Evolutionary conservation across 2,329 filamentous ascomycete species (phyloP).

Genomic region (Cladorrhinum sp.): DNA sequence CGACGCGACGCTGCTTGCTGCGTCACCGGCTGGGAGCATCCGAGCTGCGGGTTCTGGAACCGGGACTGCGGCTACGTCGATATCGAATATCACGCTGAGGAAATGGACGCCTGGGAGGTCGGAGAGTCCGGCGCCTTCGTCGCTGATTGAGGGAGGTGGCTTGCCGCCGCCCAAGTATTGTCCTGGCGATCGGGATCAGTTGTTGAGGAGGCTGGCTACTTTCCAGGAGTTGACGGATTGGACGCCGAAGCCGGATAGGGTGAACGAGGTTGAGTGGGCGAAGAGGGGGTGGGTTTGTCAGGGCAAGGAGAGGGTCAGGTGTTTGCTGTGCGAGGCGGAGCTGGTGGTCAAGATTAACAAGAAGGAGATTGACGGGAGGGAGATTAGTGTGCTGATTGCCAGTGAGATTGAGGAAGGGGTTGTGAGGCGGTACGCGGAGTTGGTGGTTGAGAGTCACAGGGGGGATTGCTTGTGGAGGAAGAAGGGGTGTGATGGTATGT

Average conservation of each 20-base stretch:
- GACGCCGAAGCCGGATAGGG: constrained; percentile 83
- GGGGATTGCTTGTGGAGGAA: constrained; percentile 83
- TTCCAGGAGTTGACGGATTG: constrained; percentile 90
- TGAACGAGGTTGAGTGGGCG: constrained; percentile 92
- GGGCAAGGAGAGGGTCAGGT: constrained; percentile 78
- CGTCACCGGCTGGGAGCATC: background rate
- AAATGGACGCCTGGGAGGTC: constrained; percentile 35
- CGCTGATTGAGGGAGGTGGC: constrained; percentile 18
- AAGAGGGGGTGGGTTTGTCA: constrained; percentile 89
- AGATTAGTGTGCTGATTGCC: constrained; percentile 51
- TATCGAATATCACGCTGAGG: constrained; percentile 42
- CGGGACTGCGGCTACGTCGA: constrained; percentile 27
- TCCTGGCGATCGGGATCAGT: constrained; percentile 78
- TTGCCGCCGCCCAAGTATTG: constrained; percentile 66
- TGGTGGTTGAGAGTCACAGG: constrained; percentile 74
- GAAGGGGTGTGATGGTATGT: constrained; percentile 77
- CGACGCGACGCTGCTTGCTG: background rate
- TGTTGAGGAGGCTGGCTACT: constrained; percentile 76
- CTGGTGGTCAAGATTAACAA: constrained; percentile 75
- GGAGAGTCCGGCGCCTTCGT: background rate
- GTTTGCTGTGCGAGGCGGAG: constrained; percentile 79
- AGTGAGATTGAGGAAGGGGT: constrained; percentile 67
- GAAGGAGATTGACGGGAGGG: constrained; percentile 54
- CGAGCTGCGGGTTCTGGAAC: too few relatives aligned
- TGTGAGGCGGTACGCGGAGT: constrained; percentile 63